Evolutionary conservation across 2,329 filamentous ascomycete genomes (phyloP), one percentile per base, ranked within the genome.

Genomic region (Fusarium xyrophilum): DNA sequence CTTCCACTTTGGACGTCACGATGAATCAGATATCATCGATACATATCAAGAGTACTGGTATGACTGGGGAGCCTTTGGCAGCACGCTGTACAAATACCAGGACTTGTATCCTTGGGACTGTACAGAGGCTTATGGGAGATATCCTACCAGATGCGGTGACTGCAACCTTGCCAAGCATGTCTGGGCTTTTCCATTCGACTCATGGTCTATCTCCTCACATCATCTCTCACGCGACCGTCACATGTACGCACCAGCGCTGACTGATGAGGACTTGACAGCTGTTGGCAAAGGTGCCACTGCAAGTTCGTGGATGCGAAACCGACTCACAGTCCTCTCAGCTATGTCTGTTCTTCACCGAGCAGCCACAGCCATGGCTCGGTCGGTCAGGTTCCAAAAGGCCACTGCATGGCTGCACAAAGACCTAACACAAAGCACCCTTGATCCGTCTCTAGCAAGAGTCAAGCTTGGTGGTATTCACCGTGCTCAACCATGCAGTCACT

Each of bases 41-140:
- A 77, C 76, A 1, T 77, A 78, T 14, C 74, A 77, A 56, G 81
- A 83, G 70, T 83, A 83, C 62, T 83, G 81, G 82, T 73, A 79
- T 56, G 81, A 83, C 66, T 83, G 81, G 80, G 81, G 78, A 7
- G 76, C 74, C 11, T 82, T 83, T 56, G 77, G 73, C 2, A 73
- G 71, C 6, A 76, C 75, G 1, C 61, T 82, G 1, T 83, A 83
- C 65, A 70, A 60, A 14, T 78, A 81, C 47, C 80, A 82, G 54
- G 76, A 79, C 52, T 44, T 82, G 19, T 83, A 83, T 47, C 82
- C 80, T 1, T 83, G 81, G 81, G 82, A 83, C 59, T 84, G 82
- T 67, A 83, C 81, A 7, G 80, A 82, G 62, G 82, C 81, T 2
- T 82, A 79, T 54, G 72, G 71, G 9, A 64, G 76, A 27, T 79